Evolutionary conservation across 176 grass and related monocot species (phyloP), one percentile per base, ranked within the genome.

Genomic region (Hordeum vulgare): DNA sequence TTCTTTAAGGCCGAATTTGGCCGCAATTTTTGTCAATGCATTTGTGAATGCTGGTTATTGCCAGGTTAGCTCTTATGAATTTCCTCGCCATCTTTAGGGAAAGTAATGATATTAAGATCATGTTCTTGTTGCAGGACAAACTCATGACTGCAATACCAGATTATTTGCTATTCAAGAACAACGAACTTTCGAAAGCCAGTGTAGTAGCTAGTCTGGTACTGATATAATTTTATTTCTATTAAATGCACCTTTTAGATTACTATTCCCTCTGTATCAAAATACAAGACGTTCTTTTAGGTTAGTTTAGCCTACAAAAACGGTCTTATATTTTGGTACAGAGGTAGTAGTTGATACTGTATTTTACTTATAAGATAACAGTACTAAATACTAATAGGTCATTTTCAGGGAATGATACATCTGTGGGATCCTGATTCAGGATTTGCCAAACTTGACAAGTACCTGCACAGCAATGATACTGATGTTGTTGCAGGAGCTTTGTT

Each of bases 21-120:
- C 91, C 21, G 93, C 91, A 28, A 98, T 93, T 54, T 98, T 98
- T 81, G 93, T 93, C 23, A 98, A 98, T 83, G 96, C 96, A 88
- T 98, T 98, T 31, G 93, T 98, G 25, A 98, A 98, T 91, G 96
- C 96, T 83, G 96, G 96, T 42, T 98, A 95, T 78, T 93, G 96
- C 71, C 89, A 93, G 96, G 93, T 98, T 86, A 69, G 65, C 58
- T 54, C 63, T 79, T 65, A 70, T 44, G 40, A 86, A 75, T 89
- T 17, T 58, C 74, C 13, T 78, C 53, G 29, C 45, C 8, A 21
- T 82, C 27, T 84, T 35, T 27, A 25, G 33, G 89, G 26, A 69
- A 24, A 39, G 35, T 45, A 29, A 59, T 9, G 47, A 75, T 80
- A 72, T 56, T 42, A 80, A 44, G 24, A 57, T 29, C 15, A 6